Evolutionary conservation across 176 grass and related monocot genomes (phyloP).

Genomic region (Leersia perrieri): DNA sequence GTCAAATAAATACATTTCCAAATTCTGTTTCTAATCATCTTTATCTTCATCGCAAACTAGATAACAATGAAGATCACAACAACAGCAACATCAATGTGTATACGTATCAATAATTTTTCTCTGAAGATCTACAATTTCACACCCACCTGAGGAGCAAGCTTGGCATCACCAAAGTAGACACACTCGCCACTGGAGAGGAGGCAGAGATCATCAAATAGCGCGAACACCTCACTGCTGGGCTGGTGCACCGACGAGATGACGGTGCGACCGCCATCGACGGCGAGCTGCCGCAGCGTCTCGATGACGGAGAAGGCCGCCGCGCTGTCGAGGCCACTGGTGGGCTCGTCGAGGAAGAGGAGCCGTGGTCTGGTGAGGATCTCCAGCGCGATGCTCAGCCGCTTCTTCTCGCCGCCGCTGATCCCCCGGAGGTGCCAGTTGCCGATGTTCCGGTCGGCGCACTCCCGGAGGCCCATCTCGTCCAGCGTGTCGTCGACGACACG

Average conservation of each 20-base stretch:
- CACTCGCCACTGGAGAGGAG: conserved; percentile 82
- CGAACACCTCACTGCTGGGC: conserved; percentile 93
- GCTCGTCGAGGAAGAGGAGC: conserved; percentile 98
- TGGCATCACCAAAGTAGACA: conserved; percentile 87
- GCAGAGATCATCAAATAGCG: conserved; percentile 82
- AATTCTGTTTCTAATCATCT: background rate
- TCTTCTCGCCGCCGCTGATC: conserved; percentile 97
- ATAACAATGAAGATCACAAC: background rate
- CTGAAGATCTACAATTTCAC: background rate
- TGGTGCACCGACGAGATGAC: conserved; percentile 90
- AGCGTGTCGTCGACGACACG: conserved; percentile 55
- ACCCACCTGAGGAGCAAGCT: conserved; percentile 66
- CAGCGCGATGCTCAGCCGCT: conserved; percentile 80
- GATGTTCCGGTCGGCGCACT: conserved; percentile 64
- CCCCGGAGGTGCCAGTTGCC: conserved; percentile 94
- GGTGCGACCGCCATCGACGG: conserved; percentile 69
- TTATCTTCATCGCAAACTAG: background rate
- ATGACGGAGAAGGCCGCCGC: conserved; percentile 91
- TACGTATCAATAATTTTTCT: background rate
- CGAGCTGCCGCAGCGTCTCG: conserved; percentile 79
- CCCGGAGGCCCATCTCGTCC: conserved; percentile 87
- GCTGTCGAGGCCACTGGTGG: conserved; percentile 95
- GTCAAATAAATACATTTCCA: background rate
- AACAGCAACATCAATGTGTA: no score
- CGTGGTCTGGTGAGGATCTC: conserved; percentile 88